Evolutionary conservation across 1,284 basidiomycete species (phyloP).

Genomic region (Pseudozyma pruni): DNA sequence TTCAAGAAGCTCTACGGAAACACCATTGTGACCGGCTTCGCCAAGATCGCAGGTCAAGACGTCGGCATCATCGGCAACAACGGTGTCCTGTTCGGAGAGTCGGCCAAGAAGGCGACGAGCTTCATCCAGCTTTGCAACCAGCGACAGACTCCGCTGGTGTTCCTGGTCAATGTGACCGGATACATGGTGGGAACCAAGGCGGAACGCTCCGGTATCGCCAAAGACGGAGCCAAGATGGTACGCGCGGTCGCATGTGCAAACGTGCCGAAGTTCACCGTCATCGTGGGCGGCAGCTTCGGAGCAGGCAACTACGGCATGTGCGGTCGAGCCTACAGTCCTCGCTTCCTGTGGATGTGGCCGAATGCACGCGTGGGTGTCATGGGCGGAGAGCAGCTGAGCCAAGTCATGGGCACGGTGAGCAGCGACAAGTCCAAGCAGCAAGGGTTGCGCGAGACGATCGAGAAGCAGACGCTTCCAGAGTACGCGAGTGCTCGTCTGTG

Average conservation of each 20-base stretch:
- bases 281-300: slow-evolving; percentile 94
- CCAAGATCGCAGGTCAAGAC: slow-evolving; percentile 69
- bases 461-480: slow-evolving; percentile 82
- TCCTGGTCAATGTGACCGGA: slow-evolving; percentile 88
- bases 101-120: slow-evolving; percentile 90
- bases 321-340: slow-evolving; percentile 79
- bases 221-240: slow-evolving; percentile 98
- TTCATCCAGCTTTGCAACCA: slow-evolving; percentile 95
- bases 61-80: slow-evolving; percentile 84
- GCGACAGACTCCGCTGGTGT: slow-evolving; percentile 85
- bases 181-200: slow-evolving; percentile 97
- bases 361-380: slow-evolving; percentile 96
- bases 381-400: slow-evolving; percentile 90
- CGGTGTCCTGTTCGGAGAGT: slow-evolving; percentile 91
- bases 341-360: slow-evolving; percentile 98
- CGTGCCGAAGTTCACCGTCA: slow-evolving; percentile 91
- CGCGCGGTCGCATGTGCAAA: slow-evolving; percentile 92
- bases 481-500: slow-evolving; percentile 90
- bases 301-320: slow-evolving; percentile 82
- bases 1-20: slow-evolving; percentile 94
- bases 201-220: slow-evolving; percentile 92
- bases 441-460: slow-evolving; percentile 81
- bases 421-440: slow-evolving; percentile 46
- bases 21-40: slow-evolving; percentile 81
- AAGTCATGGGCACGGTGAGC: slow-evolving; percentile 90